These are phyloP conservation scores for Tetracladium marchalianum DNA, from an alignment of 495 filamentous ascomycete species.

Conservation along the genomic window DNA sequence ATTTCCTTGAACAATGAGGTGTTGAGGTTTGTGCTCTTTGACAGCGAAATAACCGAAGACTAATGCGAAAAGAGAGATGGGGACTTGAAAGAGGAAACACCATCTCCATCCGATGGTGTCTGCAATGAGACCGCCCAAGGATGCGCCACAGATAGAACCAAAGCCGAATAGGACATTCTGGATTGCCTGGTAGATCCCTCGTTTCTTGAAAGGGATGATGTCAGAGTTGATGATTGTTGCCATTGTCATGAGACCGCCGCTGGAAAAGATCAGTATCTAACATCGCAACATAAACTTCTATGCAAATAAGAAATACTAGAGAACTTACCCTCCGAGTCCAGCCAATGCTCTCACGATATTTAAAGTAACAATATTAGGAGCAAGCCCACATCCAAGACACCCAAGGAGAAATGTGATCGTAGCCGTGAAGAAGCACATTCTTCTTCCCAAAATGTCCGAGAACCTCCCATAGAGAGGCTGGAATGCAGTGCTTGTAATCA, in stretches of 20 bases:
- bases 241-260: slow-evolving; percentile 19
- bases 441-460: slow-evolving; percentile 21
- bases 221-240: slow-evolving; percentile 58
- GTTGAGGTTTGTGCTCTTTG: slow-evolving; percentile 24
- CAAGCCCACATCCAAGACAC: slow-evolving; percentile 36
- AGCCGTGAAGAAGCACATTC: slow-evolving; percentile 35
- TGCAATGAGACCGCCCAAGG: slow-evolving; percentile 36
- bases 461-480: slow-evolving; percentile 20
- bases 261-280: background rate
- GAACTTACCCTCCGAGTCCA: slow-evolving; percentile 40
- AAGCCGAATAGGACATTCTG: slow-evolving; percentile 56
- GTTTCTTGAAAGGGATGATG: slow-evolving; percentile 51
- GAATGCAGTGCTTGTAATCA: slow-evolving; percentile 17
- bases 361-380: slow-evolving; percentile 28
- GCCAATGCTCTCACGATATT: slow-evolving; percentile 37
- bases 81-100: slow-evolving; percentile 38
- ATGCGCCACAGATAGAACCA: slow-evolving; percentile 37
- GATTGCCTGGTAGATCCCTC: slow-evolving; percentile 55
- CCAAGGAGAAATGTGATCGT: slow-evolving; percentile 35
- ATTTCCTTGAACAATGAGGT: slow-evolving; percentile 13
- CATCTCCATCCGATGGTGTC: slow-evolving; percentile 41
- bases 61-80: slow-evolving; percentile 42
- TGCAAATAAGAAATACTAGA: slow-evolving; percentile 52
- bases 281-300: slow-evolving; percentile 21
- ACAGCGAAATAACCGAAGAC: slow-evolving; percentile 44